These are phyloP conservation scores for Silene latifolia DNA, from an alignment of 148 eudicot genomes.

Conservation along the genomic window DNA sequence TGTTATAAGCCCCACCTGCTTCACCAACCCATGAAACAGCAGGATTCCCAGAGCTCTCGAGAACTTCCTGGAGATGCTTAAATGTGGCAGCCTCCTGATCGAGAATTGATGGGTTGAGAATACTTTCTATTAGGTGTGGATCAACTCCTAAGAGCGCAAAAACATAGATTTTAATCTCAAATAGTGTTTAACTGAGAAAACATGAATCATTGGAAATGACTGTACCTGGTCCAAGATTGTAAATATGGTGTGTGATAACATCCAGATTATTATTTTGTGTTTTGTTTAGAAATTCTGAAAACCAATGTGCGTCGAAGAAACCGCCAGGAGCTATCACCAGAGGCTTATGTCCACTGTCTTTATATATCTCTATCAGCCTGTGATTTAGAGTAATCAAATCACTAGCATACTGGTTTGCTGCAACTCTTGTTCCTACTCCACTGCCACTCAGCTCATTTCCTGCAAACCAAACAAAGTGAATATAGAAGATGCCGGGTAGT, in stretches of 20 bases:
- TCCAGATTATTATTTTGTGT: slow-evolving; percentile 37
- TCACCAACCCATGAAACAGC: slow-evolving; percentile 89
- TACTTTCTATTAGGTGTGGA: slow-evolving; percentile 63
- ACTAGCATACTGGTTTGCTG: slow-evolving; percentile 61
- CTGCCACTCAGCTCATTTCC: slow-evolving; percentile 84
- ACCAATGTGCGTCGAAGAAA: slow-evolving; percentile 68
- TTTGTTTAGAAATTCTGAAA: slow-evolving; percentile 47
- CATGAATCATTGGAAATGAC: neutral
- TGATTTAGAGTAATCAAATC: slow-evolving; percentile 49
- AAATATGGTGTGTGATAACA: slow-evolving; percentile 82
- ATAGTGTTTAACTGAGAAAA: neutral
- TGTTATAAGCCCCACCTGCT: slow-evolving; percentile 88
- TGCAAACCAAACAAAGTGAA: slow-evolving; percentile 26
- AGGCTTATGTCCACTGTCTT: slow-evolving; percentile 40
- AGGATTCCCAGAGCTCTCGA: slow-evolving; percentile 40
- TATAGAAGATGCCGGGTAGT: neutral
- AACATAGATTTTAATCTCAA: neutral
- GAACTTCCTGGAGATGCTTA: slow-evolving; percentile 41
- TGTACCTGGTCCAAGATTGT: slow-evolving; percentile 89
- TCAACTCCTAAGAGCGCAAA: slow-evolving; percentile 47
- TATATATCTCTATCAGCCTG: slow-evolving; percentile 47
- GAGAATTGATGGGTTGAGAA: slow-evolving; percentile 59
- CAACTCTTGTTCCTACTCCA: slow-evolving; percentile 69
- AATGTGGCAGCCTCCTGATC: slow-evolving; percentile 60
- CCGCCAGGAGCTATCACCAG: slow-evolving; percentile 75